A percentile compares a stretch with the other conserved stretches of the same genome.
Evolutionary conservation across 1,284 basidiomycete genomes (phyloP).

Genomic region (Erythrobasidium hasegawianum): DNA sequence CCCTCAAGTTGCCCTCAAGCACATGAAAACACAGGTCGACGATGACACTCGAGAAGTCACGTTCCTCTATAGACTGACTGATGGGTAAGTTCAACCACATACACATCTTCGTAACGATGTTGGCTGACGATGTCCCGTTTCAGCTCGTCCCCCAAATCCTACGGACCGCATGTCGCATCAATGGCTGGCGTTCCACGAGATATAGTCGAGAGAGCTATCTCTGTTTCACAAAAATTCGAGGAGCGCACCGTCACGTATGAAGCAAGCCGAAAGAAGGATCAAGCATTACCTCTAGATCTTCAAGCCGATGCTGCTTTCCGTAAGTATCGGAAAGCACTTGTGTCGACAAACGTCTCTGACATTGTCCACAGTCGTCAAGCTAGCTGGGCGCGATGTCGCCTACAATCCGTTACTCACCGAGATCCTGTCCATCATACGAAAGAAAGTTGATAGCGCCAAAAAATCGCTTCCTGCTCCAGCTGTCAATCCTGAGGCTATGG

Average conservation of each 20-base stretch:
- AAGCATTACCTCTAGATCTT: slow-evolving; percentile 64
- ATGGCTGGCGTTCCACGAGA: slow-evolving; percentile 40
- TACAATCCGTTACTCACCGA: not conserved
- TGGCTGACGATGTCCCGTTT: slow-evolving; percentile 23
- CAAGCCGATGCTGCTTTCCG: slow-evolving; percentile 81
- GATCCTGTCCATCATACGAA: slow-evolving; percentile 9
- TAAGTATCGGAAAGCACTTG: slow-evolving; percentile 47
- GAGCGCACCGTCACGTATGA: slow-evolving; percentile 53
- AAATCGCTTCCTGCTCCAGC: not conserved
- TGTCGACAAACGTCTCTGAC: slow-evolving; percentile 1
- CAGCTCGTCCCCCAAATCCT: slow-evolving; percentile 44
- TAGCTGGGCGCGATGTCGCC: not conserved
- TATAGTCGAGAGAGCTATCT: slow-evolving; percentile 78
- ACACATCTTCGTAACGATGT: not conserved
- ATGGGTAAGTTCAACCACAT: slow-evolving; percentile 67
- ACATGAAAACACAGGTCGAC: slow-evolving; percentile 89
- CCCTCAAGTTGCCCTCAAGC: slow-evolving; percentile 76
- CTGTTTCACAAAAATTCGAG: slow-evolving; percentile 82
- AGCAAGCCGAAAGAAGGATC: slow-evolving; percentile 67
- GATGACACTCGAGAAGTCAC: slow-evolving; percentile 82
- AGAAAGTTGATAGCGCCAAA: slow-evolving; percentile 1
- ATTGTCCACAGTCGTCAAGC: slow-evolving; percentile 13
- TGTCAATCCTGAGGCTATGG: no score
- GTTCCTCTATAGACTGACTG: slow-evolving; percentile 88
- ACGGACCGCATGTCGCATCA: slow-evolving; percentile 43